Evolutionary conservation across 2,329 filamentous ascomycete genomes (phyloP), one percentile per base, ranked within the genome.

Genomic region (Periglandula ipomoeae): DNA sequence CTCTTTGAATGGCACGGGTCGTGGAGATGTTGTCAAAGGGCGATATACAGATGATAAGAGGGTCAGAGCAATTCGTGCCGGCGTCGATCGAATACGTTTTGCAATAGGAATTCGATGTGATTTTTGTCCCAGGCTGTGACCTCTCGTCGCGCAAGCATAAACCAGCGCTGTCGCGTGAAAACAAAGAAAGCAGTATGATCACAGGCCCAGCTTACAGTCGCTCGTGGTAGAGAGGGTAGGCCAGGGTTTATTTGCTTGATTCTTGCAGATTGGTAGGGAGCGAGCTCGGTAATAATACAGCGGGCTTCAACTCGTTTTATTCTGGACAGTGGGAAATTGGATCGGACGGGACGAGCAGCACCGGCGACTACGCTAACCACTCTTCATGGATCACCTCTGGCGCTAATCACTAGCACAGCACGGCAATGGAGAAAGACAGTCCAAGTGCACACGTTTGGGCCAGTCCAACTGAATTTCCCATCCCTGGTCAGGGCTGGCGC

Each of bases 251-350:
- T 20, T 20, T 23, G 20, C 13, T 20, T 30, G 27, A 13, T 40
- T 46, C 22, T 40, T 43, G 30, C 35, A 46, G 38, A 35, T 24
- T 19, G 38, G 5, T 13, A 47, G 30, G 44, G 22, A n/a, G 13
- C n/a, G 15, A 24, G 44, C 15, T 23, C 13, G 45, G 45, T 2
- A 7, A 10, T 10, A 22, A 11, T 22, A 27, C 42, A 17, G 41
- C 39, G 38, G 48, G 40, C 32, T 26, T 30, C 37, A 30, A 44
- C 38, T 20, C 43, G 32, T 44, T 50, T 50, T 50, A 47, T 47
- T 44, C 45, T 41, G 42, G 20, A 20, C 40, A 20, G 24, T 39
- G 35, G 41, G 39, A 41, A 47, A 40, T n/a, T 32, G 19, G 27
- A 24, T 34, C 9, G 24, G 30, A 20, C 20, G 37, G 37, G 17